Conservation (phyloP, 768 basidiomycete genomes). For the Lactarius akahatsu region DNA sequence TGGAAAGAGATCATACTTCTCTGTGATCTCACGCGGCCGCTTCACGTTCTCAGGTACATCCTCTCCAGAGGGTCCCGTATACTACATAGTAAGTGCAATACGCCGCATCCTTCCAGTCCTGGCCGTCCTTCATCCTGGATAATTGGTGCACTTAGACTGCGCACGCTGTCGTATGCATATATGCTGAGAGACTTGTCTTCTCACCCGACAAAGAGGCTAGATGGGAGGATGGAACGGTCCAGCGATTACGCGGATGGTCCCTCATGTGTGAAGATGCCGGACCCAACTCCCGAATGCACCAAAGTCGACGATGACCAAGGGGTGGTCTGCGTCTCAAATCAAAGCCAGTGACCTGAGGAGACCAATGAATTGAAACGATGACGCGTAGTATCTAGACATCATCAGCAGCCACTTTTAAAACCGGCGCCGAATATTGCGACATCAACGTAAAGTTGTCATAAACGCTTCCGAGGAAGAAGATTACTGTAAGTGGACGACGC, state of each 20-base stretch:
- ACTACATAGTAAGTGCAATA: conserved; percentile 63
- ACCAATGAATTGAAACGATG: background rate
- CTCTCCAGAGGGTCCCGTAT: conserved; percentile 42
- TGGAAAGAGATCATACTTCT: conserved; percentile 48
- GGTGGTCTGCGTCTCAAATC: conserved; percentile 38
- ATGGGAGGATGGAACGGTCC: conserved; percentile 12
- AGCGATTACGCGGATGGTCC: conserved; percentile 18
- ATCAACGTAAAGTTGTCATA: background rate
- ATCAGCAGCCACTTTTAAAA: conserved; percentile 43
- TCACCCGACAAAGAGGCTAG: conserved; percentile 44
- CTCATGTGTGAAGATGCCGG: conserved; percentile 18
- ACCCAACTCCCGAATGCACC: conserved; percentile 11
- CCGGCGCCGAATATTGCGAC: background rate
- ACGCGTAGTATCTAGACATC: conserved; percentile 39
- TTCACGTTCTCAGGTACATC: conserved; percentile 51
- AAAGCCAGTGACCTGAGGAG: background rate
- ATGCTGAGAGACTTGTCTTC: conserved; percentile 38
- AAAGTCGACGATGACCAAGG: conserved; percentile 42
- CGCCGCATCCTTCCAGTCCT: conserved; percentile 39
- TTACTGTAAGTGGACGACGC: background rate
- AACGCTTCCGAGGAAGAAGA: background rate
- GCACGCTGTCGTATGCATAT: conserved; percentile 42
- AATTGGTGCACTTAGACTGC: conserved; percentile 42
- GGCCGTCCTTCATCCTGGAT: conserved; percentile 41
- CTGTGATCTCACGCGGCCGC: conserved; percentile 42